Conservation (phyloP, 2,329 filamentous ascomycete species). For the Didymella exigua region DNA sequence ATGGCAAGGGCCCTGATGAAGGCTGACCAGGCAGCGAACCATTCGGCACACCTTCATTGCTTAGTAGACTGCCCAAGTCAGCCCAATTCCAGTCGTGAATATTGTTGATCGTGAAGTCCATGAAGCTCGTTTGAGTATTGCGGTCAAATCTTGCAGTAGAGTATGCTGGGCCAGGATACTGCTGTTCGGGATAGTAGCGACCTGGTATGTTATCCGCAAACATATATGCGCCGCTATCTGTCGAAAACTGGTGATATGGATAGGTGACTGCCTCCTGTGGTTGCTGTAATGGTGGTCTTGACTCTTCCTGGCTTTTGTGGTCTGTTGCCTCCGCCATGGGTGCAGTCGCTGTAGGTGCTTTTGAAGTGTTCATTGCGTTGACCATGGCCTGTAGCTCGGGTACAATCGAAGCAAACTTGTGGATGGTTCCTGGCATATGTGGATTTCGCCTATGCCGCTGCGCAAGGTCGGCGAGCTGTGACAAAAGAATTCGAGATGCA, state of each 20-base stretch:
- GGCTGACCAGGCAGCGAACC: slow-evolving; percentile 11
- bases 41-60: slow-evolving; percentile 24
- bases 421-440: slow-evolving; percentile 47
- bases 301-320: slow-evolving; percentile 2
- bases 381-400: slow-evolving; percentile 46
- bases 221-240: slow-evolving; percentile 39
- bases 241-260: slow-evolving; percentile 29
- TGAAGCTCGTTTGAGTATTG: slow-evolving; percentile 41
- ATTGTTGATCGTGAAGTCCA: slow-evolving; percentile 45
- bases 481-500: slow-evolving; percentile 41
- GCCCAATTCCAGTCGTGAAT: slow-evolving; percentile 47
- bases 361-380: slow-evolving; percentile 28
- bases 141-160: slow-evolving; percentile 33
- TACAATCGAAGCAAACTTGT: slow-evolving; percentile 46
- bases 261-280: slow-evolving; percentile 23
- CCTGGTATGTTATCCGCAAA: slow-evolving; percentile 33
- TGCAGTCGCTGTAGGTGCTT: slow-evolving; percentile 10
- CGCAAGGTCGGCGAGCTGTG: slow-evolving; percentile 44
- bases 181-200: slow-evolving; percentile 31
- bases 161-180: slow-evolving; percentile 23
- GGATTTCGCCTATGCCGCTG: slow-evolving; percentile 41
- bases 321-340: slow-evolving; percentile 5
- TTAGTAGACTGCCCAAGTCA: slow-evolving; percentile 38
- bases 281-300: slow-evolving; percentile 19
- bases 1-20: slow-evolving; percentile 13